phyloP scores from a whole-genome alignment of 768 basidiomycete genomes.

The Galerina sulciceps region DNA sequence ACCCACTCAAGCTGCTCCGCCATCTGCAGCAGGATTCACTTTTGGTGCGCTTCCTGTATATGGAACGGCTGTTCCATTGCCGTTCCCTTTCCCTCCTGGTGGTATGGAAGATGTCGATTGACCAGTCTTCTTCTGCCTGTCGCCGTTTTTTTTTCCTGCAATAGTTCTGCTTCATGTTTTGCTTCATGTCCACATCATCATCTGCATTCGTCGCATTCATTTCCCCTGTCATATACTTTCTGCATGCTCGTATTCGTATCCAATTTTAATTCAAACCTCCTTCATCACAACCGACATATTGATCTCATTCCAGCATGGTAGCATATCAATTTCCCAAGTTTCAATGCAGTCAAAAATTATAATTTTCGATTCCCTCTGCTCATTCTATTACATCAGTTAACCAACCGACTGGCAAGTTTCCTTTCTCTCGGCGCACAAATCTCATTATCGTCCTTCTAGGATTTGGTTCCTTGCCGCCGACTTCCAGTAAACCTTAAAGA shows the following conservation, averaged over 20 bases:
- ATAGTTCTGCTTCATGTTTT: background rate
- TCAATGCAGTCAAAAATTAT: too few relatives aligned
- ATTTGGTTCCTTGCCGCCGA: too few relatives aligned
- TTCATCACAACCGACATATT: background rate
- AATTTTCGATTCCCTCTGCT: too few relatives aligned
- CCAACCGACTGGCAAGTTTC: too few relatives aligned
- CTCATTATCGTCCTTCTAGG: too few relatives aligned
- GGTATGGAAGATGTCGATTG: conserved; percentile 31
- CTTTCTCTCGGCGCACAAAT: too few relatives aligned
- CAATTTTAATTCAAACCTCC: background rate
- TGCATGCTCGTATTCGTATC: too few relatives aligned
- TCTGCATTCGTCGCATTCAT: background rate
- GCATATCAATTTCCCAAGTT: too few relatives aligned
- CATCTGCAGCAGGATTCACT: background rate
- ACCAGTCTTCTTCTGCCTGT: background rate
- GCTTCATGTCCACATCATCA: background rate
- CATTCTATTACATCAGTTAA: too few relatives aligned
- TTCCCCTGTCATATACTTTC: too few relatives aligned
- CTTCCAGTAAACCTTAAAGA: too few relatives aligned
- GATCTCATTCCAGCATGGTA: background rate
- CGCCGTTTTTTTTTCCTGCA: background rate
- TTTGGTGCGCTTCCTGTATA: conserved; percentile 5
- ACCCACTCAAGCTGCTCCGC: background rate
- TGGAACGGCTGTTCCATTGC: conserved; percentile 1
- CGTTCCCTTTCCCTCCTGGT: conserved; percentile 13